These are phyloP conservation scores for Thraustochytrium sp. DNA, from an alignment of 352 stramenopile species.

Conservation along the genomic window DNA sequence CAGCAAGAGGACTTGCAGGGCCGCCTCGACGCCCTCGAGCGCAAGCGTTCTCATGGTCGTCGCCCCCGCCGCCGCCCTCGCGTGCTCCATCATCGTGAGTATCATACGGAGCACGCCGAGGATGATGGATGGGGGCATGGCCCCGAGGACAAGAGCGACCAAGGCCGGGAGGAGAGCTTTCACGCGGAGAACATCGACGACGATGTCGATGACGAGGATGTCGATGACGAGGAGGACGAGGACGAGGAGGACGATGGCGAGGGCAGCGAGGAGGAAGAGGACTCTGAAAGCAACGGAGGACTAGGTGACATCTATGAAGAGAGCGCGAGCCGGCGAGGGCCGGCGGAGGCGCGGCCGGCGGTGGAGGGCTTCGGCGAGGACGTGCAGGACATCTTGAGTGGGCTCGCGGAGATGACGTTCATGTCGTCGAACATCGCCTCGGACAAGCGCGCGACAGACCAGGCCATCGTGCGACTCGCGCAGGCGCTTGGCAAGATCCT, in stretches of 20 bases:
- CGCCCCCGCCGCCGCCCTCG: no score
- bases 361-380: neutral
- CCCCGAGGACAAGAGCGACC: no score
- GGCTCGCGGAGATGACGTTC: neutral
- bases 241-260: neutral
- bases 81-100: no score
- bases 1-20: neutral
- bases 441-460: neutral
- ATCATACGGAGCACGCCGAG: no score
- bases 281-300: no score
- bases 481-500: neutral
- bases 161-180: no score
- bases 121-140: no score
- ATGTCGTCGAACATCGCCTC: neutral
- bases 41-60: neutral
- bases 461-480: neutral
- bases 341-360: no score
- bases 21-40: neutral
- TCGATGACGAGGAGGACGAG: neutral
- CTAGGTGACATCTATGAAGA: no score
- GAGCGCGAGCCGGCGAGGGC: no score
- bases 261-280: neutral
- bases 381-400: neutral
- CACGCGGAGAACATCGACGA: neutral
- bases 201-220: neutral